Conservation (phyloP, 2,329 filamentous ascomycete species). For the Fusarium albidum region DNA sequence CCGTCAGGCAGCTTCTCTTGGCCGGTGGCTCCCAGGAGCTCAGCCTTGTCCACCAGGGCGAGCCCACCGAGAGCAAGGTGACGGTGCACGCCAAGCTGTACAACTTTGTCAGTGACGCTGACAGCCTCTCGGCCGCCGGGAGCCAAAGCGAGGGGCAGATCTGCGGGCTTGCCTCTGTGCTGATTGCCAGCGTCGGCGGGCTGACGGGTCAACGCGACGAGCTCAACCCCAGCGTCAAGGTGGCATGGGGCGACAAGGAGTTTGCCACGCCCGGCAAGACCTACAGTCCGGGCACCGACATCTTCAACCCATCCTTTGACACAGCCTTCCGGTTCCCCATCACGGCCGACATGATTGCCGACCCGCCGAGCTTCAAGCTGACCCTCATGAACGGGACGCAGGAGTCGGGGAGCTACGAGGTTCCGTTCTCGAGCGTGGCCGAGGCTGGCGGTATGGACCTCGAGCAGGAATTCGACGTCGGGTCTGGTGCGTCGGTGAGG, state of each 20-base stretch:
- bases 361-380: constrained; percentile 25
- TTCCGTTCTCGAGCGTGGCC: constrained; percentile 24
- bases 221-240: constrained; percentile 38
- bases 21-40: constrained; percentile 33
- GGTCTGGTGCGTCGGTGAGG: constrained; percentile 28
- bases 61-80: constrained; percentile 28
- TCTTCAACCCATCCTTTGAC: constrained; percentile 39
- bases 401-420: constrained; percentile 24
- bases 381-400: constrained; percentile 29
- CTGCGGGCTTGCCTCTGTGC: constrained; percentile 35
- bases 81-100: constrained; percentile 36
- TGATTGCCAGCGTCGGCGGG: constrained; percentile 32
- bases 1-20: constrained; percentile 35
- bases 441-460: constrained; percentile 23
- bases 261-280: constrained; percentile 34
- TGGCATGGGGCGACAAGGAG: constrained; percentile 36
- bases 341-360: constrained; percentile 26
- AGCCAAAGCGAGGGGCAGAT: constrained; percentile 34
- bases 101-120: constrained; percentile 31
- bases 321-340: constrained; percentile 36
- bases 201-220: constrained; percentile 36
- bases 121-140: constrained; percentile 24
- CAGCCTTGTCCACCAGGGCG: constrained; percentile 30
- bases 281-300: constrained; percentile 36
- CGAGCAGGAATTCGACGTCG: constrained; percentile 31